Base-by-base conservation (phyloP, 1,284 basidiomycete species). In the Athelia psychrophila region DNA sequence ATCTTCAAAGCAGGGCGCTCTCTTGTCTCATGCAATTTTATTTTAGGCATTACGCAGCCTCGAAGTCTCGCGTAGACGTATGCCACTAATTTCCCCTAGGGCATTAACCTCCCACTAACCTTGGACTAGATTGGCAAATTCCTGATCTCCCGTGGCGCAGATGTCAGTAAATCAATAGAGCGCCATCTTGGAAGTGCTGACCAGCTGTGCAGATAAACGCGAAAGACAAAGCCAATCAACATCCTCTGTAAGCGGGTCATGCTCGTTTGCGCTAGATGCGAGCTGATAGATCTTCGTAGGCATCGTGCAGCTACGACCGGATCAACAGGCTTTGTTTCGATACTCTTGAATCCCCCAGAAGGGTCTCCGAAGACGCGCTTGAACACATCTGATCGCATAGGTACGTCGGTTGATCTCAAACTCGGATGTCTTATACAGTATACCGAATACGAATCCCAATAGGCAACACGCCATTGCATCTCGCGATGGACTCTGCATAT, bases 221-320 rank as follows among this genome's bases (percentile, higher is more conserved):
- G 35, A 88, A 83, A 71, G 95, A 98, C 76, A 87, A 85, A 60
- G 93, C 94, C 22, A 92, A 88, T 64, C 95, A 98, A 71, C 77
- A 86, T 48, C 91, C 95, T 48, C 76, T 98, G 91, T 93, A 62
- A 50, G 88, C 71, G 5, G 27, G 27, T 23, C 30, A 44, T 47
- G 38, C 35, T 23, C 38, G 12, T 5, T n/a, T 24, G 44, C 24
- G 38, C 20, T 42, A 18, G 8, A 16, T n/a, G 38, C 8, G n/a
- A 42, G 38, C n/a, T 6, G 8, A 8, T 24, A 27, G 24, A 19
- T 32, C 9, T 20, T 47, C 47, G 49, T 58, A 93, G 91, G 48
- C 95, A 97, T 70, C 86, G 95, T 56, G 95, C 95, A 48, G 92
- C 94, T n/a, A 94, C 94, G 2, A 96, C 91, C 8, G 94, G 94